Evolutionary conservation across 805 yeast genomes (phyloP), one percentile per base, ranked within the genome.

Genomic region (Candida insectalens): DNA sequence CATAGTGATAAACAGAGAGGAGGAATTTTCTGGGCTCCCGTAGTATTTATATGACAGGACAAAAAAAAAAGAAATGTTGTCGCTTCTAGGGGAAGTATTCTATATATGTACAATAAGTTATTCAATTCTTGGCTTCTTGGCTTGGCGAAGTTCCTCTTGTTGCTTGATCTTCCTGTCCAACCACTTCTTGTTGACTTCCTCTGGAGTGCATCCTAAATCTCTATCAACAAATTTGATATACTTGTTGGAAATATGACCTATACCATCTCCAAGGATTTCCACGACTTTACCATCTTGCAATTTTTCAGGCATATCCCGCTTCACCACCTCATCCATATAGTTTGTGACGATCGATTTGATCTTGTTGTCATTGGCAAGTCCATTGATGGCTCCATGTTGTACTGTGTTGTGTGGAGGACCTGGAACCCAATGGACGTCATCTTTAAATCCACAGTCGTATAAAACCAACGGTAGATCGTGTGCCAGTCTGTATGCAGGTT

Each of bases 401-500:
- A 62, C 63, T 14, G 59, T 48, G 8, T 63, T 45, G 36, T 64
- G 65, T 2, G 50, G 39, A 2, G 50, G 40, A 1, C 46, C 48
- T 4, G 51, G 41, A n/a, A 48, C 49, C 95, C 95, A 89, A 41
- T 74, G 77, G 58, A 87, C 65, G 1, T 29, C 21, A 4, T 50
- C 57, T 6, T 75, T 74, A 50, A 72, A 92, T 10, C 69, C 72
- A 55, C 97, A 89, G 49, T 89, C 94, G 51, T 80, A 87, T 27
- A 92, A 59, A 3, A 89, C 77, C 44, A 92, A 62, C 1, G 98
- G 98, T 5, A 80, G 60, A 43, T 89, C 97, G 49, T 80, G 71
- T 0, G 95, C 97, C 83, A 89, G 83, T 27, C 77, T 87, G 50
- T 81, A 92, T 3, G 68, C 59, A 1, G 98, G 98, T 42, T 78